Evolutionary conservation across 306 rosid genomes (phyloP), one percentile per base, ranked within the genome.

Genomic region (Citrullus amarus): DNA sequence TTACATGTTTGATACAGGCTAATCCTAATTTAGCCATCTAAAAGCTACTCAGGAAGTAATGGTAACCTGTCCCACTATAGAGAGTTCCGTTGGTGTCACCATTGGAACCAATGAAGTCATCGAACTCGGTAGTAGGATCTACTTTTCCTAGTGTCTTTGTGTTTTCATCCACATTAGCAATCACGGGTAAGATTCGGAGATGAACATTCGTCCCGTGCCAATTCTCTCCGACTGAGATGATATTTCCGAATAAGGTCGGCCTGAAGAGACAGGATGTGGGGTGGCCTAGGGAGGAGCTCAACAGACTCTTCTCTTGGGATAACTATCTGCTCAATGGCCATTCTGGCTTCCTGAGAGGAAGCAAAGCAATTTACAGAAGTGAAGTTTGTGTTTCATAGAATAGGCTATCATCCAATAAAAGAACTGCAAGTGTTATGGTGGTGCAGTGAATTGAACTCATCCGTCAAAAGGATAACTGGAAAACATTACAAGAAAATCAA

Each of bases 281-380:
- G 50, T 76, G 93, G 81, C 78, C 99, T 87, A 22, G 97, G 97
- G 62, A 92, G 90, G 62, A 92, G 92, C 69, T 95, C 96, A 66
- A 84, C 90, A 6, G 90, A 72, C 79, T 92, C 97, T 66, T 88
- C 92, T 80, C 85, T 95, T n/a, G 90, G 93, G 75, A 92, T 89
- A 56, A 92, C 97, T 34, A 75, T 69, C 66, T 88, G 89, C 87
- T 95, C 99, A 82, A 95, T 84, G 61, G 97, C 97, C 76, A 91
- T 78, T 85, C 99, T 90, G 79, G 97, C 97, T 88, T 92, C 97
- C 93, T 95, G 92, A 77, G 82, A 83, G 60, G 48, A 56, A 60
- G 62, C 55, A 67, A 44, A 43, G 59, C 79, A 69, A 20, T 62
- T 48, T 25, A 36, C 50, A 5, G 5, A 38, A 34, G 25, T 65